Base-by-base conservation (phyloP, 2,329 filamentous ascomycete species). In the Neonectria ditissima region DNA sequence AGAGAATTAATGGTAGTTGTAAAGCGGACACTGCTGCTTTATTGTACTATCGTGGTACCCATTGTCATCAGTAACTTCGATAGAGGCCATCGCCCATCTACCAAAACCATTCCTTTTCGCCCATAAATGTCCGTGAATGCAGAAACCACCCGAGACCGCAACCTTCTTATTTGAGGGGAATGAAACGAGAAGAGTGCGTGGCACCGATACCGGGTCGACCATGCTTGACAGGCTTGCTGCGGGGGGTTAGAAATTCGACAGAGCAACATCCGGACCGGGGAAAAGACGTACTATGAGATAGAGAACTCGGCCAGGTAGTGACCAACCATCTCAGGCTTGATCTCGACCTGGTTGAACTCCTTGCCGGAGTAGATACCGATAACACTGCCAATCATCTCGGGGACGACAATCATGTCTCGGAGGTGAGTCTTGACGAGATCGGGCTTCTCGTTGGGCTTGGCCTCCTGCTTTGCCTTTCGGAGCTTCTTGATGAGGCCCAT, bases 401-500 rank as follows among this genome's bases (percentile, higher is more conserved):
- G 96, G 77, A 99, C 96, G 81, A 99, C 91, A 83, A 99, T 97
- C 96, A 99, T 99, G 89, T 99, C 92, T 85, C 95, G 94, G 80
- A 99, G 92, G 84, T 99, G 95, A 70, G 95, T 99, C 92, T 97
- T 97, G 89, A 98, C 95, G 80, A 96, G 89, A 81, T 97, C 94
- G 82, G 95, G 95, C 93, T 98, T 97, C 94, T 98, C 95, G 87
- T 99, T 99, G 82, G 96, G 96, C 88, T 93, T 93, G 78, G 94
- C 94, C 87, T 97, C 94, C 86, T 97, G 93, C 92, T 97, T 97
- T 77, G 96, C 92, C 90, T 97, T 98, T 84, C 96, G 95, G 80
- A 99, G 93, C 91, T 99, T 99, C 93, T 98, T 98, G 91, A 99
- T 98, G 80, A 99, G 89, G 79, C 96, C 96, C 96, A 99, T 98